phyloP scores from a whole-genome alignment of 2,329 filamentous ascomycete species.

The Fusarium chlamydosporum region DNA sequence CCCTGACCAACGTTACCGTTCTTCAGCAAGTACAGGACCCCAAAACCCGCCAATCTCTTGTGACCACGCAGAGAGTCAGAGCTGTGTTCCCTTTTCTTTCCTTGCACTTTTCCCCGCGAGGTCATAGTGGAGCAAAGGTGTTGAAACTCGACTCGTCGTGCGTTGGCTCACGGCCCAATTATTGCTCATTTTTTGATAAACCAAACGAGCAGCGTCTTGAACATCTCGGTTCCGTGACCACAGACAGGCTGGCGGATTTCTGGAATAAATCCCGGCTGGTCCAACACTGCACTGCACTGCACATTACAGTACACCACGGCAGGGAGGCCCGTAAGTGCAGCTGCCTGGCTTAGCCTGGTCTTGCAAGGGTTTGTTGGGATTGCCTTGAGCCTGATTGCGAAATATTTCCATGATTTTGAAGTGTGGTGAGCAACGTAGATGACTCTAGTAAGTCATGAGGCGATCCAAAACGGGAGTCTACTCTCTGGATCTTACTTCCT shows the following conservation, averaged over 20 bases:
- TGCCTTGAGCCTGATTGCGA: slow-evolving; percentile 12
- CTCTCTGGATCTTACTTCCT: slow-evolving; percentile 1
- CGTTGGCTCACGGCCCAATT: slow-evolving; percentile 35
- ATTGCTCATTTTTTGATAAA: slow-evolving; percentile 35
- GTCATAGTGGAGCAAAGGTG: slow-evolving; percentile 22
- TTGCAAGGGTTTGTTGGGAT: slow-evolving; percentile 12
- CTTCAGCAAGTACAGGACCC: slow-evolving; percentile 10
- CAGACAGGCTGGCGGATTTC: slow-evolving; percentile 24
- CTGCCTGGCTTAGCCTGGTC: not conserved
- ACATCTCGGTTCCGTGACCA: slow-evolving; percentile 29
- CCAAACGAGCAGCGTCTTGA: slow-evolving; percentile 30
- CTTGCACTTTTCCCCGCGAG: slow-evolving; percentile 25
- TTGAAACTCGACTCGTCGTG: slow-evolving; percentile 44
- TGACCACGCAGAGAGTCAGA: slow-evolving; percentile 28
- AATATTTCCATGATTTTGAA: slow-evolving; percentile 7
- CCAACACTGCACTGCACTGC: slow-evolving; percentile 3
- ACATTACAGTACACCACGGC: not conserved
- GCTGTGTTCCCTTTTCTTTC: slow-evolving; percentile 29
- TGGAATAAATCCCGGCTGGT: slow-evolving; percentile 41
- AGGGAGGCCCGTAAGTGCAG: slow-evolving; percentile 4
- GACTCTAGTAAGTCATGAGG: slow-evolving; percentile 18
- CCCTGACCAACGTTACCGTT: slow-evolving; percentile 17
- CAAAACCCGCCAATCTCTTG: slow-evolving; percentile 37
- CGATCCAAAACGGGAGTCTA: not conserved
- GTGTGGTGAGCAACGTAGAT: slow-evolving; percentile 17